Conservation (phyloP, 2,329 filamentous ascomycete species). For the Aureobasidium vineae region DNA sequence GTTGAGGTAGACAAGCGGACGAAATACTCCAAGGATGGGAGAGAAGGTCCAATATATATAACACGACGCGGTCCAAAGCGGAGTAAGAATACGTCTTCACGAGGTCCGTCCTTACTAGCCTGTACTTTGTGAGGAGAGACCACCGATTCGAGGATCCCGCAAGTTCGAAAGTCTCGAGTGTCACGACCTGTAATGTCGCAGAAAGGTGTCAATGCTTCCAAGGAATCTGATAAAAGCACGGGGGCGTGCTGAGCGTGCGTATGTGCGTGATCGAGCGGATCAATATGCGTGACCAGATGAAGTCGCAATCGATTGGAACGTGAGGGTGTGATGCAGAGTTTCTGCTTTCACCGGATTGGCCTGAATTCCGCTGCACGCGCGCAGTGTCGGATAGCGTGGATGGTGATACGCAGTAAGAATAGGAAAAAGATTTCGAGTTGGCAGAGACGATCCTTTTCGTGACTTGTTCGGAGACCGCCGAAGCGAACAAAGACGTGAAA, state of each 20-base stretch:
- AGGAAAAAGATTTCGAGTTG: constrained; percentile 2
- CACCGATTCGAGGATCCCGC: constrained; percentile 12
- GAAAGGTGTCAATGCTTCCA: constrained; percentile 1
- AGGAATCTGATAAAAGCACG: constrained; percentile 12
- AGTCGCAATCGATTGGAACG: constrained; percentile 10
- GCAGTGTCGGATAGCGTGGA: neutral
- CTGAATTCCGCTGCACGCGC: constrained; percentile 6
- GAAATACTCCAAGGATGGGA: neutral
- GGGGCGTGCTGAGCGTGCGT: constrained; percentile 1
- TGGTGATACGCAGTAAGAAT: neutral
- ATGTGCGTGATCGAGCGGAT: constrained; percentile 23
- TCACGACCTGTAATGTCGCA: constrained; percentile 17
- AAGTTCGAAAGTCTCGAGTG: constrained; percentile 20
- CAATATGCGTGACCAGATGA: constrained; percentile 22
- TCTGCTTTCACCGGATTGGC: constrained; percentile 3
- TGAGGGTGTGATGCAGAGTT: constrained; percentile 19
- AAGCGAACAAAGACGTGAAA: constrained; percentile 5
- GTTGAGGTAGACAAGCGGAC: neutral
- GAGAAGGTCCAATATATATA: constrained; percentile 1
- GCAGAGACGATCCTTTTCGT: neutral
- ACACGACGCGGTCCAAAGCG: neutral
- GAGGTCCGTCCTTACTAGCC: constrained; percentile 10
- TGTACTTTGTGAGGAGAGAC: neutral
- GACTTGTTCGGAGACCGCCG: constrained; percentile 7
- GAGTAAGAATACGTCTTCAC: constrained; percentile 11